Conservation (phyloP, 495 filamentous ascomycete genomes). For the Thermochaetoides thermophila region DNA sequence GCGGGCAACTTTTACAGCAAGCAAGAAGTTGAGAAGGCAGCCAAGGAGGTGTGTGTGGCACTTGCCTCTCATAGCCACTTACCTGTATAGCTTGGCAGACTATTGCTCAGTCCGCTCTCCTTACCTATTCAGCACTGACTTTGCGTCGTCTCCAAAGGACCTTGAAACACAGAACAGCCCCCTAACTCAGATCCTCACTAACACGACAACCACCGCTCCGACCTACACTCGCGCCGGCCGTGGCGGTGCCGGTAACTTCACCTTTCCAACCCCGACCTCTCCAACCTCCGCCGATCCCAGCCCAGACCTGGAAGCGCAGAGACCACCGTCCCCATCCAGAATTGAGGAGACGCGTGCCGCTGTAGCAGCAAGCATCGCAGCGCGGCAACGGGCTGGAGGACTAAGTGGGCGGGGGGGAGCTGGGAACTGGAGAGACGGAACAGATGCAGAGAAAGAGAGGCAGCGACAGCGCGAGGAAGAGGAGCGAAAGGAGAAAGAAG, state of each 20-base stretch:
- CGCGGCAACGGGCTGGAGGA: neutral
- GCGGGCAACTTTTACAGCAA: conserved; percentile 48
- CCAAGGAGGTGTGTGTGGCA: conserved; percentile 15
- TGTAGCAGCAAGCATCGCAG: conserved; percentile 43
- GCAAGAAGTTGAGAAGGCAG: conserved; percentile 35
- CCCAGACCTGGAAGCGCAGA: neutral
- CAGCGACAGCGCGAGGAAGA: conserved; percentile 14
- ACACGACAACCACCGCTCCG: conserved; percentile 4
- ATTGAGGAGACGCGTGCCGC: conserved; percentile 24
- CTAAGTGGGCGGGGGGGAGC: conserved; percentile 40
- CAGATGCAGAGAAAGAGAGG: conserved; percentile 3
- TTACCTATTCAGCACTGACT: no score
- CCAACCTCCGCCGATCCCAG: neutral
- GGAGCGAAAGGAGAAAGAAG: conserved; percentile 19
- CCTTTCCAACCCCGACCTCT: neutral
- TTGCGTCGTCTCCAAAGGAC: no score
- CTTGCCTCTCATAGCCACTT: no score
- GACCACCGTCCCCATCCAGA: neutral
- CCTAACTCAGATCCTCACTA: conserved; percentile 3
- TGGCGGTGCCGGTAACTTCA: conserved; percentile 41
- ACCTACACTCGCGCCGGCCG: conserved; percentile 39
- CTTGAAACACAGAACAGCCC: conserved; percentile 27
- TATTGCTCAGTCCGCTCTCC: no score
- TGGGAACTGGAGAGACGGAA: conserved; percentile 35
- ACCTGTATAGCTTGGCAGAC: no score